These are phyloP conservation scores for Pleurozium schreberi DNA, from an alignment of 225 moss, liverwort and hornwort genomes.

Conservation along the genomic window DNA sequence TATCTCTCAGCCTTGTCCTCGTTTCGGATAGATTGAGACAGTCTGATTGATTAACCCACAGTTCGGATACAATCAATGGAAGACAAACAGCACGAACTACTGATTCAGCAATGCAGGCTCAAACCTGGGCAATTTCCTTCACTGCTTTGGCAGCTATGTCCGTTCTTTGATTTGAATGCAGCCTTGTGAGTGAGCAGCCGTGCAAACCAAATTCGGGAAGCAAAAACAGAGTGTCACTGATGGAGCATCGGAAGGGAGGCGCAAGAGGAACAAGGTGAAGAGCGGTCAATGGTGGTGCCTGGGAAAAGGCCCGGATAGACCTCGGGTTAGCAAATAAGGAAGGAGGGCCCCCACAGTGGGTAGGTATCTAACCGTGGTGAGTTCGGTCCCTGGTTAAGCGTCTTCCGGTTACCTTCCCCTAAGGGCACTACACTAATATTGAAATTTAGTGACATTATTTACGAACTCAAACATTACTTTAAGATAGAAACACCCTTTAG, in stretches of 20 bases:
- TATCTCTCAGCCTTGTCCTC: background rate
- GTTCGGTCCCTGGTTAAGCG: background rate
- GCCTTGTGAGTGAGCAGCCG: background rate
- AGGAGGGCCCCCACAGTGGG: background rate
- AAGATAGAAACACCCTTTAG: no score
- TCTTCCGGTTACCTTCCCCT: background rate
- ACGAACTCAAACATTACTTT: no score
- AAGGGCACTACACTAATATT: no score
- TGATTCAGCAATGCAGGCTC: background rate
- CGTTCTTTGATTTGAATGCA: background rate
- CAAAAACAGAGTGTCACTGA: background rate
- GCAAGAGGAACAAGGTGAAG: background rate
- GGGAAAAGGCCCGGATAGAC: slow-evolving; percentile 5
- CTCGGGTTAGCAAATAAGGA: background rate
- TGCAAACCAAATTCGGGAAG: background rate
- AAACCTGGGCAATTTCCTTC: background rate
- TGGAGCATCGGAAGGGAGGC: background rate
- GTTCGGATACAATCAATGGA: background rate
- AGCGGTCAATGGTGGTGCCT: background rate
- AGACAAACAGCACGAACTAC: background rate
- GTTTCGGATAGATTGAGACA: background rate
- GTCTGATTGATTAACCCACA: background rate
- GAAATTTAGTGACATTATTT: no score
- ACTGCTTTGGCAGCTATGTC: background rate
- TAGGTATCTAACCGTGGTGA: background rate